These are phyloP conservation scores for Lolium multiflorum DNA, from an alignment of 176 grass and related monocot genomes.

Conservation along the genomic window DNA sequence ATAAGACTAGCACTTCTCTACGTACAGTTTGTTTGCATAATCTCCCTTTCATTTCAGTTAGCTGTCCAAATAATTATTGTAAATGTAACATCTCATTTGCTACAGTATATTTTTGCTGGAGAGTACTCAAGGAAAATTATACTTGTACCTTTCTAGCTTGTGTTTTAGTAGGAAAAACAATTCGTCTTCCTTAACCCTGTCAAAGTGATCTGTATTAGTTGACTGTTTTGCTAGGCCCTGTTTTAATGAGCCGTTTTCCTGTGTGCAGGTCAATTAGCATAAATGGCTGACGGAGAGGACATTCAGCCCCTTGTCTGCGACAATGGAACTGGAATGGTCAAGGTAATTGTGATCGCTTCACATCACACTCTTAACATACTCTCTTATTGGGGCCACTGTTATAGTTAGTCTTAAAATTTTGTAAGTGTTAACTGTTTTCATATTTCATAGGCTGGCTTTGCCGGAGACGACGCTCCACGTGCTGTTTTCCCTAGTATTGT, in stretches of 20 bases:
- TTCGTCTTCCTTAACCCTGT: background rate
- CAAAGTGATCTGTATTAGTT: slow-evolving; percentile 15
- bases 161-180: background rate
- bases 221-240: background rate
- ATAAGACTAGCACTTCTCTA: background rate
- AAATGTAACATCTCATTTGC: background rate
- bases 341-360: slow-evolving; percentile 53
- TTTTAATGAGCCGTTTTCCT: background rate
- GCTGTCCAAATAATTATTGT: background rate
- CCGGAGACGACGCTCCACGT: slow-evolving; percentile 85
- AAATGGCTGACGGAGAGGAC: slow-evolving; percentile 78
- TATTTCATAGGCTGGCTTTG: slow-evolving; percentile 73
- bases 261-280: slow-evolving; percentile 35
- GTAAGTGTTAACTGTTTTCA: background rate
- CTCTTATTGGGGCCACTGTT: background rate
- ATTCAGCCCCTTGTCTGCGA: slow-evolving; percentile 95
- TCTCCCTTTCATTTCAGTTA: background rate
- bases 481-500: slow-evolving; percentile 94
- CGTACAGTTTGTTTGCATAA: background rate
- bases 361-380: slow-evolving; percentile 9
- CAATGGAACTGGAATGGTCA: slow-evolving; percentile 95
- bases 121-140: background rate
- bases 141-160: background rate
- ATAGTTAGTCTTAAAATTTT: background rate
- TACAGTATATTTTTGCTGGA: background rate